Evolutionary conservation across 169 alveolate species (phyloP).

Genomic region (Plasmodium relictum): DNA sequence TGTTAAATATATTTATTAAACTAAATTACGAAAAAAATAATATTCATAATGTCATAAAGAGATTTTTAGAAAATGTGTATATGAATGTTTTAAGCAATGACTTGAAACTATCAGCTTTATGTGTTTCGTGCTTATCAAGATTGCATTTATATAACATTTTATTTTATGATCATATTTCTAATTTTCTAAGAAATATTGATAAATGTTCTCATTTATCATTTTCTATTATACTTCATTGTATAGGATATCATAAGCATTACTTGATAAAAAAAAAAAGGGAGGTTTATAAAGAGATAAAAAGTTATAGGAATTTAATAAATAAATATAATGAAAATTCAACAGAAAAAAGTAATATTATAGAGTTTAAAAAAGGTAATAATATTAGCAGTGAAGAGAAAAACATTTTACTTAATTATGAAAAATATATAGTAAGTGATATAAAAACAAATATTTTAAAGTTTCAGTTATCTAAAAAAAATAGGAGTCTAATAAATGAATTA

Average conservation of each 20-base stretch:
- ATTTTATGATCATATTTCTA: slow-evolving; percentile 35
- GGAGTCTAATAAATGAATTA: slow-evolving; percentile 16
- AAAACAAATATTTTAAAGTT: neutral
- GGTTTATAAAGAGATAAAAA: slow-evolving; percentile 6
- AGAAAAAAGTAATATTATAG: neutral
- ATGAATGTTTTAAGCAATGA: neutral
- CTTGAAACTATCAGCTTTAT: slow-evolving; percentile 45
- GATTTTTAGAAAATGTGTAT: slow-evolving; percentile 22
- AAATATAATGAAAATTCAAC: neutral
- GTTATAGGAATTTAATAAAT: neutral
- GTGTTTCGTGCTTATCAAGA: slow-evolving; percentile 50
- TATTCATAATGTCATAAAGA: neutral
- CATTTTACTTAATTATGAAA: neutral
- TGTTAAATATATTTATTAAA: slow-evolving; percentile 69
- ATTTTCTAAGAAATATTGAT: slow-evolving; percentile 20
- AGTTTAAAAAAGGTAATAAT: neutral
- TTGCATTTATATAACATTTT: slow-evolving; percentile 25
- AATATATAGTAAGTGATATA: neutral
- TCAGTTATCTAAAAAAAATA: slow-evolving; percentile 8
- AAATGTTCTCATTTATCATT: slow-evolving; percentile 19
- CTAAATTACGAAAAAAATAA: slow-evolving; percentile 26
- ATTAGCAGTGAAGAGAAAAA: neutral
- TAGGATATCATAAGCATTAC: slow-evolving; percentile 50
- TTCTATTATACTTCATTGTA: slow-evolving; percentile 50
- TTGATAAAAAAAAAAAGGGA: slow-evolving; percentile 6